These are phyloP conservation scores for Pleomassaria siparia DNA, from an alignment of 2,329 filamentous ascomycete species.

Conservation along the genomic window DNA sequence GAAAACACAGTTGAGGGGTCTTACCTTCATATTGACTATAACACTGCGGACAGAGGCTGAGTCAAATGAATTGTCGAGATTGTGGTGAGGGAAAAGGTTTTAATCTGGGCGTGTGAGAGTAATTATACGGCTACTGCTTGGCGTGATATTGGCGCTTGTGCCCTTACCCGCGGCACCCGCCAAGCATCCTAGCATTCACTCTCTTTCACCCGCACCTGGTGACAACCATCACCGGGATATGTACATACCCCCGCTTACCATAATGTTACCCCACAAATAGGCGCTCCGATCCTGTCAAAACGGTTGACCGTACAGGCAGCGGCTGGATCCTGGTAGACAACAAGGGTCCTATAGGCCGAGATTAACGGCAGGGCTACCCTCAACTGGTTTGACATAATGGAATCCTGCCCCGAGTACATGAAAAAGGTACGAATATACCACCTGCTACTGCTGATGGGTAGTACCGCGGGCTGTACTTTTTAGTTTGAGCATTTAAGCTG, in stretches of 20 bases:
- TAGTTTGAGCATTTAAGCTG: neutral
- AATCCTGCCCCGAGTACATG: neutral
- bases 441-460: constrained; percentile 1
- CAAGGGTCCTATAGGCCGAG: constrained; percentile 18
- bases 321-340: constrained; percentile 25
- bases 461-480: neutral
- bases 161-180: constrained; percentile 1
- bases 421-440: neutral
- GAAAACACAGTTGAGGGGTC: neutral
- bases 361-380: constrained; percentile 10
- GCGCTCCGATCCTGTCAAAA: constrained; percentile 14
- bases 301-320: constrained; percentile 13
- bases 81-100: neutral
- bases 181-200: constrained; percentile 3
- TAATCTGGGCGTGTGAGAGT: too few relatives aligned
- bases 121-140: too few relatives aligned
- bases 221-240: constrained; percentile 5
- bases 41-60: neutral
- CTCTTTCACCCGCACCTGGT: neutral
- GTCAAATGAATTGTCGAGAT: neutral
- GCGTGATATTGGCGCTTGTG: constrained; percentile 1
- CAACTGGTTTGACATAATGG: constrained; percentile 9
- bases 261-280: constrained; percentile 24
- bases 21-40: constrained; percentile 33
- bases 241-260: constrained; percentile 17